phyloP scores from a whole-genome alignment of 2,329 filamentous ascomycete species.

The Fusarium nanum region DNA sequence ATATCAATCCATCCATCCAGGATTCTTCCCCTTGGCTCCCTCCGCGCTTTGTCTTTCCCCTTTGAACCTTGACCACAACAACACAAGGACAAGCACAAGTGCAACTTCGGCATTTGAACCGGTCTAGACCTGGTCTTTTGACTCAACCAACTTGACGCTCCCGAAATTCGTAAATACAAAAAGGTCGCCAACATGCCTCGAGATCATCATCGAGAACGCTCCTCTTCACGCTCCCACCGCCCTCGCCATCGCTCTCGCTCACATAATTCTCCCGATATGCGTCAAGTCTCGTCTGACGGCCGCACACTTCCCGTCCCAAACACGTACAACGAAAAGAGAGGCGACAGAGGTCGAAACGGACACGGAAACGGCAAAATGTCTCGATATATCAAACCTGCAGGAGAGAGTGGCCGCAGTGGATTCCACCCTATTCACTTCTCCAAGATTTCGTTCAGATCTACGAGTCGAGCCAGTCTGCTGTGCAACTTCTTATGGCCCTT shows the following conservation, averaged over 20 bases:
- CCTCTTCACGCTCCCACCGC: conserved; percentile 34
- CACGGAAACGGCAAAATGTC: conserved; percentile 21
- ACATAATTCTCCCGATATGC: conserved; percentile 23
- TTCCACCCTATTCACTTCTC: conserved; percentile 59
- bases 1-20: neutral
- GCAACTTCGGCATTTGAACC: neutral
- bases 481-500: conserved; percentile 65
- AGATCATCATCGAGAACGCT: conserved; percentile 16
- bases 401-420: conserved; percentile 60
- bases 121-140: conserved; percentile 6
- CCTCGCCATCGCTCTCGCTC: conserved; percentile 35
- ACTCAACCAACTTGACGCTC: neutral
- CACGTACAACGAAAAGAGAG: conserved; percentile 40
- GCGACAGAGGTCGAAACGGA: conserved; percentile 1
- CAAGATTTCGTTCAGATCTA: conserved; percentile 57
- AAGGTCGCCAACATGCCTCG: conserved; percentile 26
- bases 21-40: conserved; percentile 1
- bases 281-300: conserved; percentile 19
- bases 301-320: conserved; percentile 45
- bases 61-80: neutral
- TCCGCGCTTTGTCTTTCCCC: neutral
- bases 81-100: neutral
- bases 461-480: conserved; percentile 57
- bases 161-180: conserved; percentile 12
- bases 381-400: conserved; percentile 46